phyloP scores from a whole-genome alignment of 1,139 yeast genomes.

The Ogataea hybrid region DNA sequence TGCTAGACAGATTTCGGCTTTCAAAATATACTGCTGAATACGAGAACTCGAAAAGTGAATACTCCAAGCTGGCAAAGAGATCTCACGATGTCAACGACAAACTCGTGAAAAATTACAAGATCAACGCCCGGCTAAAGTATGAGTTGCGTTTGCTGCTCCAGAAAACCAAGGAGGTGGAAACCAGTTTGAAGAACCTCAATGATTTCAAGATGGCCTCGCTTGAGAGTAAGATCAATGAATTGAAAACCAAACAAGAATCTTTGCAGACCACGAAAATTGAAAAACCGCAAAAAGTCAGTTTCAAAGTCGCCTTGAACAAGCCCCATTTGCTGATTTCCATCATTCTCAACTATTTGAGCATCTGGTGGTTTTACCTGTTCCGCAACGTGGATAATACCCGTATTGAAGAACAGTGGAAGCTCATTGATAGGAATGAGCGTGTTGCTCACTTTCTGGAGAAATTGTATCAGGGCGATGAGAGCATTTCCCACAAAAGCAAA shows the following conservation, averaged over 20 bases:
- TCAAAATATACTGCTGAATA: no score
- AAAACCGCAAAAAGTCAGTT: conserved; percentile 8
- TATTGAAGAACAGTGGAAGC: conserved; percentile 27
- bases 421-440: conserved; percentile 27
- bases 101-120: no score
- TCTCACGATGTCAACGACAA: no score
- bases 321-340: conserved; percentile 24
- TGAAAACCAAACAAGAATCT: conserved; percentile 12
- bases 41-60: no score
- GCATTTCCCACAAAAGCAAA: background rate
- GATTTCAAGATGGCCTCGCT: conserved; percentile 40
- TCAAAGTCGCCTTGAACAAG: conserved; percentile 12
- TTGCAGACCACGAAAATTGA: background rate
- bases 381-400: conserved; percentile 21
- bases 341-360: conserved; percentile 18
- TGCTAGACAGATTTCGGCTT: no score
- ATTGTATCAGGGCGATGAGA: conserved; percentile 19
- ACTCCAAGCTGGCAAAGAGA: no score
- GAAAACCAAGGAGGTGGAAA: conserved; percentile 80
- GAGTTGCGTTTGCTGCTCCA: conserved; percentile 63
- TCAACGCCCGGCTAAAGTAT: no score
- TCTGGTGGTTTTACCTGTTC: conserved; percentile 14
- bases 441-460: conserved; percentile 23
- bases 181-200: conserved; percentile 41
- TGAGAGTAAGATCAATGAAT: conserved; percentile 17